Base-by-base conservation (phyloP, 208 protist species). In the Leishmania amazonensis region DNA sequence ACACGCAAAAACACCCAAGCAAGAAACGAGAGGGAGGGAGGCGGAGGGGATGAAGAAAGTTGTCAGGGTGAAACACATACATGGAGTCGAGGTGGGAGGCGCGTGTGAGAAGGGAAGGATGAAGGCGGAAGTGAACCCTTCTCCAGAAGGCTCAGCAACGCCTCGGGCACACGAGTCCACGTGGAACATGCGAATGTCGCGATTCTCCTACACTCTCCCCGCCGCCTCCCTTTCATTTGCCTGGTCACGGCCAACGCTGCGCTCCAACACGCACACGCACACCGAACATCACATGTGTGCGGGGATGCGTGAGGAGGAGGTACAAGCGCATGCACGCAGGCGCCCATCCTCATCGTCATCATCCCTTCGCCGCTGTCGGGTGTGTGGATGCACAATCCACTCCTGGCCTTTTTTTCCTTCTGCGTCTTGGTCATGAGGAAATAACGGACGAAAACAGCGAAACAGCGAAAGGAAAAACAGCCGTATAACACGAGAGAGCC, bases 381-480 rank as follows among this genome's bases (percentile, higher is more conserved):
- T 42, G 49, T 0, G 49, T 51, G 13, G 49, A 3, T 54, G 17
- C 3, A 4, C 51, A 15, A 54, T 19, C 17, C 1, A 54, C 17
- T 19, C 51, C 1, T 21, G 51, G 5, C 57, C 70, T 72, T 62
- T 11, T 62, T 73, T 24, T 75, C 35, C 3, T 45, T 13, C 19
- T 45, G 19, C n/a, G 13, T 38, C 35, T 78, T 57, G 57, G 57
- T 7, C 1, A 24, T 62, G 7, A 28, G 9, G 60, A 71, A 71
- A 28, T 71, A 15, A 71, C 17, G 38, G 28, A n/a, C 5, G 3
- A 13, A 31, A 40, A 75, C 24, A 71, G 78, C 62, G 64, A 78
- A 84, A 73, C 45, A 13, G 45, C n/a, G 57, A 88, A 81, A 65
- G 74, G 2, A 13, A 45, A 21, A 76, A n/a, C 40, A 62, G 35